phyloP scores from a whole-genome alignment of 768 basidiomycete genomes.

The Punctularia strigosozonata region DNA sequence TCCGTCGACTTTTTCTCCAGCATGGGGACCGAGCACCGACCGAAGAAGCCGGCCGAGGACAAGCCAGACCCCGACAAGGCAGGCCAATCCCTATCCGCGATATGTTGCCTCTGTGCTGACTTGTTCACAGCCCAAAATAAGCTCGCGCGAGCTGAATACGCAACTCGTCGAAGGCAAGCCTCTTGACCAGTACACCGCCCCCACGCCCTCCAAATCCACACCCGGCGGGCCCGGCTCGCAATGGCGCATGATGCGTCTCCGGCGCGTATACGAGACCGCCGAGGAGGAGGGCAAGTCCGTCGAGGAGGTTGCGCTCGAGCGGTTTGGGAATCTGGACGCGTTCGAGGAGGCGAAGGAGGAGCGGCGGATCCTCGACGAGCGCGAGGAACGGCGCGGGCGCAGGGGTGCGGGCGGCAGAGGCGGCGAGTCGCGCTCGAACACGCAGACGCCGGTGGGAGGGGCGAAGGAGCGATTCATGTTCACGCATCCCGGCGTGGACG shows the following conservation, averaged over 20 bases:
- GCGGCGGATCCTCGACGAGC: slow-evolving; percentile 72
- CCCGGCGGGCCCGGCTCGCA: slow-evolving; percentile 89
- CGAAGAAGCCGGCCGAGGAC: slow-evolving; percentile 47
- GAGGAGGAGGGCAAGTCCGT: slow-evolving; percentile 68
- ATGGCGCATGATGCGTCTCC: slow-evolving; percentile 98
- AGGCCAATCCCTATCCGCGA: slow-evolving; percentile 8
- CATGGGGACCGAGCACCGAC: slow-evolving; percentile 66
- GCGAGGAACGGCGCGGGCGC: slow-evolving; percentile 42
- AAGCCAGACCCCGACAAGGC: slow-evolving; percentile 67
- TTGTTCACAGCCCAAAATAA: slow-evolving; percentile 43
- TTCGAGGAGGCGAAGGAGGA: slow-evolving; percentile 90
- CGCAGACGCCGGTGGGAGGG: slow-evolving; percentile 18
- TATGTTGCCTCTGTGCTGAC: slow-evolving; percentile 12
- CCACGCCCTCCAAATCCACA: slow-evolving; percentile 33
- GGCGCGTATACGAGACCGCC: slow-evolving; percentile 79
- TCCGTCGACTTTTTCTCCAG: slow-evolving; percentile 83
- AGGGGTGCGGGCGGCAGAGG: slow-evolving; percentile 23
- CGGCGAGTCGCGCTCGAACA: slow-evolving; percentile 24
- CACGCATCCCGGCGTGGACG: no score
- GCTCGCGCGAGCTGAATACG: slow-evolving; percentile 50
- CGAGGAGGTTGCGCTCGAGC: slow-evolving; percentile 76
- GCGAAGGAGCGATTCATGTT: slow-evolving; percentile 61
- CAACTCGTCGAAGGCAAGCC: slow-evolving; percentile 35
- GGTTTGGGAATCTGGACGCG: slow-evolving; percentile 75
- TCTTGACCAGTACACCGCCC: slow-evolving; percentile 27